A percentile compares a stretch with the other conserved stretches of the same genome.
Evolutionary conservation across 192 early-diverging fungal species (phyloP).

Genomic region (Diversispora eburnea): DNA sequence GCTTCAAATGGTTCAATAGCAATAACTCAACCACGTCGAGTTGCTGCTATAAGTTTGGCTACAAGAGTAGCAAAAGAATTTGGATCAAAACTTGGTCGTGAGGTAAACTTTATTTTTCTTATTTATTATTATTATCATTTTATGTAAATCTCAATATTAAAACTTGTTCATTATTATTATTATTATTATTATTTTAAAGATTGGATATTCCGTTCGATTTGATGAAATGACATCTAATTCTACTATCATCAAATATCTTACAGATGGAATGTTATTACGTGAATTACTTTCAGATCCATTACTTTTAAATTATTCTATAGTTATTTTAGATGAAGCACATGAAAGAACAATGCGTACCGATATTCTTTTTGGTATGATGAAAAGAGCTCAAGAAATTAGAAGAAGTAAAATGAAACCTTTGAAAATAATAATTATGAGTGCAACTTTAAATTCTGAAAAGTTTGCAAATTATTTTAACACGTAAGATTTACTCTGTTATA

Average conservation of each 20-base stretch:
- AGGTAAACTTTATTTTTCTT: conserved; percentile 18
- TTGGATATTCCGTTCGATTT: conserved; percentile 96
- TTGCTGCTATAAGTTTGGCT: conserved; percentile 80
- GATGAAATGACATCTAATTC: conserved; percentile 78
- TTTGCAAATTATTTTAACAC: conserved; percentile 88
- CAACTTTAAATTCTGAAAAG: conserved; percentile 90
- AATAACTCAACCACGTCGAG: conserved; percentile 80
- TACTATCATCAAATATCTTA: conserved; percentile 91
- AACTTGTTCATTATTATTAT: not conserved
- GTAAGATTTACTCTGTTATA: conserved; percentile 35
- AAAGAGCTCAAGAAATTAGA: conserved; percentile 75
- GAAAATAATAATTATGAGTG: conserved; percentile 94
- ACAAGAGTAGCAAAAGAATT: conserved; percentile 77
- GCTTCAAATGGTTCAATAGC: conserved; percentile 65
- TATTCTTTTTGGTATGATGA: conserved; percentile 94
- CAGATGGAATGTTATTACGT: conserved; percentile 92
- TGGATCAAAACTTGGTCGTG: conserved; percentile 61
- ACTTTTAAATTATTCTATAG: conserved; percentile 73
- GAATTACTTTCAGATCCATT: conserved; percentile 84
- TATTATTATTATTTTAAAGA: conserved; percentile 35
- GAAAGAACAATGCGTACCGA: conserved; percentile 94
- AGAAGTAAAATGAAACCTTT: conserved; percentile 53
- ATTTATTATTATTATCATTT: not conserved
- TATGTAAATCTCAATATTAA: not conserved
- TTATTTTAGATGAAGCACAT: conserved; percentile 96